Percentiles rank a stretch among this genome's conserved stretches.
phyloP scores from a whole-genome alignment of 768 basidiomycete species.

The Tulasnella calospora region DNA sequence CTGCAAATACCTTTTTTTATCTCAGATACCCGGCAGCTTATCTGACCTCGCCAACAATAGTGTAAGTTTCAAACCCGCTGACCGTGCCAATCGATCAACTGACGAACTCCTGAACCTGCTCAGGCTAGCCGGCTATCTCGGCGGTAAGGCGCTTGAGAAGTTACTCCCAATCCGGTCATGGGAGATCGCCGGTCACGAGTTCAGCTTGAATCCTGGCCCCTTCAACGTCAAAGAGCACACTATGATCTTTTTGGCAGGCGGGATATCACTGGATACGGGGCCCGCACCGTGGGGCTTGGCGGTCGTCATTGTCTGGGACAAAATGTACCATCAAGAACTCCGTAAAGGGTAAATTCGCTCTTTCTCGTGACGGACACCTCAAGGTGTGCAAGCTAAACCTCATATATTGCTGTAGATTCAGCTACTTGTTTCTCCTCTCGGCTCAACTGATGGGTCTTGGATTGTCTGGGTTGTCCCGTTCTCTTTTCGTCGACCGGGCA shows the following conservation, averaged over 20 bases:
- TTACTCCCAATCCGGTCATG: slow-evolving; percentile 69
- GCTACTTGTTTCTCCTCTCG: slow-evolving; percentile 69
- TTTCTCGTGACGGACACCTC: too few relatives aligned
- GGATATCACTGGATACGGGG: slow-evolving; percentile 39
- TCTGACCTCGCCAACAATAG: slow-evolving; percentile 74
- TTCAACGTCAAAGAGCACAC: slow-evolving; percentile 98
- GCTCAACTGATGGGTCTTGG: slow-evolving; percentile 93
- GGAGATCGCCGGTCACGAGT: slow-evolving; percentile 49
- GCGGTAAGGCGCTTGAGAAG: slow-evolving; percentile 83
- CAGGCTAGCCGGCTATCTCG: slow-evolving; percentile 74
- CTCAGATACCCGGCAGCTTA: slow-evolving; percentile 85
- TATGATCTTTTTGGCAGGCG: slow-evolving; percentile 87
- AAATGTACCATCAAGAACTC: slow-evolving; percentile 63
- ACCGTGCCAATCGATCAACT: background rate
- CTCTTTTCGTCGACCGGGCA: slow-evolving; percentile 94
- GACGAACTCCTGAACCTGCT: background rate
- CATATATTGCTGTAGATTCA: slow-evolving; percentile 46
- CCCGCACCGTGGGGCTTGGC: slow-evolving; percentile 61
- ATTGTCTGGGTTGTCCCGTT: slow-evolving; percentile 79
- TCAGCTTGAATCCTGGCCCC: slow-evolving; percentile 86
- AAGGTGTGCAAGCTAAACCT: background rate
- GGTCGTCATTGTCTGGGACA: slow-evolving; percentile 73
- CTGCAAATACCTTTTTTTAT: slow-evolving; percentile 89
- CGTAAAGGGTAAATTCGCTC: slow-evolving; percentile 50
- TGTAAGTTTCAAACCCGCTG: slow-evolving; percentile 37